Evolutionary conservation across 208 protist genomes (phyloP).

Genomic region (Trypanosoma brucei): DNA sequence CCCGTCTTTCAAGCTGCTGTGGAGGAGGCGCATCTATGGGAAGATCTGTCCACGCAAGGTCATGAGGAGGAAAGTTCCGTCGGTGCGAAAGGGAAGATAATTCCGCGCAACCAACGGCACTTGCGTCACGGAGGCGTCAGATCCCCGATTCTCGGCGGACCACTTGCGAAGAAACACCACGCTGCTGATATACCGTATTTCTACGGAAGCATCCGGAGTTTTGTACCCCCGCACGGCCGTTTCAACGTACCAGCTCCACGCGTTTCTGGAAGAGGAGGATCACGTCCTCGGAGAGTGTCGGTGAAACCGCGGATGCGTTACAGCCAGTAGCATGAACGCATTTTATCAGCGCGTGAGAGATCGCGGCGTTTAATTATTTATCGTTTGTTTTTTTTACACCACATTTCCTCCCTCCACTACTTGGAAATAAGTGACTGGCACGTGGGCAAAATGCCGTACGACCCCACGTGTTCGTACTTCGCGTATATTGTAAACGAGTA

Average conservation of each 20-base stretch:
- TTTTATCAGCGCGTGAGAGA: background rate
- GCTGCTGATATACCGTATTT: constrained; percentile 74
- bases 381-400: background rate
- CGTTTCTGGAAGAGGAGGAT: constrained; percentile 38
- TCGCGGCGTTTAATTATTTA: background rate
- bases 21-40: constrained; percentile 41
- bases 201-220: constrained; percentile 46
- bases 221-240: constrained; percentile 55
- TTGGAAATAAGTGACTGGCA: background rate
- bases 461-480: background rate
- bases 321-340: constrained; percentile 7
- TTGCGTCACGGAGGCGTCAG: constrained; percentile 2
- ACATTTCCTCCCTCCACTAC: background rate
- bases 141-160: constrained; percentile 18
- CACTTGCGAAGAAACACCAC: constrained; percentile 29
- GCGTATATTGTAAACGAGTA: background rate
- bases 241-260: constrained; percentile 65
- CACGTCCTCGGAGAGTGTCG: constrained; percentile 23
- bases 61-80: constrained; percentile 25
- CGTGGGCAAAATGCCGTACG: background rate
- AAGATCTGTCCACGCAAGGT: constrained; percentile 36
- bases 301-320: constrained; percentile 20
- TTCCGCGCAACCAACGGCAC: constrained; percentile 6
- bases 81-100: background rate
- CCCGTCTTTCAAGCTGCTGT: constrained; percentile 71